Percentiles rank a stretch among this genome's conserved stretches.
These are phyloP conservation scores for Cladochytrium replicatum DNA, from an alignment of 192 early-diverging fungal species.

Conservation along the genomic window DNA sequence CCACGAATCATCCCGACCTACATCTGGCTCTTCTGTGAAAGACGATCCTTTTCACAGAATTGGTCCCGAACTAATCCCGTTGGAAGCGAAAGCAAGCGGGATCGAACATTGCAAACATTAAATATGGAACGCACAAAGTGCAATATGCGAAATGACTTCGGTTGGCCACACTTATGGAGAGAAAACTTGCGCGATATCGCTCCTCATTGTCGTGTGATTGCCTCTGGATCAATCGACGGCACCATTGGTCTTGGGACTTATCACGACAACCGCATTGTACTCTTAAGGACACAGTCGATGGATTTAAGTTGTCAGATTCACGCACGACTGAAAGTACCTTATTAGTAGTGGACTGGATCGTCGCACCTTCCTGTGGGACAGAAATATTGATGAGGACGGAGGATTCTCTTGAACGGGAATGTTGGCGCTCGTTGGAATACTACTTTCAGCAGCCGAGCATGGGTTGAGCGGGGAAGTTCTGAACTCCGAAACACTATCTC, in stretches of 20 bases:
- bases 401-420: too few species aligned
- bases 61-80: background rate
- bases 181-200: conserved; percentile 22
- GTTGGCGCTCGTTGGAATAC: too few species aligned
- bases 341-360: conserved; percentile 41
- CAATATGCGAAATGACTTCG: conserved; percentile 41
- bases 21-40: too few species aligned
- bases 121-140: conserved; percentile 52
- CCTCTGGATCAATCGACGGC: conserved; percentile 25
- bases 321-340: conserved; percentile 41
- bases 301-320: conserved; percentile 46
- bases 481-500: too few species aligned
- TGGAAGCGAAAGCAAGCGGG: conserved; percentile 21
- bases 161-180: conserved; percentile 38
- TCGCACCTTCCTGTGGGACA: conserved; percentile 48
- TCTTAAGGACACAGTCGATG: conserved; percentile 46
- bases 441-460: too few species aligned
- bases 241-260: conserved; percentile 41
- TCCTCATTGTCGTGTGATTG: conserved; percentile 27
- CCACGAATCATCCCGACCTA: background rate
- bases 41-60: too few species aligned
- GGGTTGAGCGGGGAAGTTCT: too few species aligned
- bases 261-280: conserved; percentile 36
- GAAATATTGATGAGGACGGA: conserved; percentile 41
- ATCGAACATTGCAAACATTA: conserved; percentile 48